These are phyloP conservation scores for Firmiana major DNA, from an alignment of 345 rosid species.

Conservation along the genomic window DNA sequence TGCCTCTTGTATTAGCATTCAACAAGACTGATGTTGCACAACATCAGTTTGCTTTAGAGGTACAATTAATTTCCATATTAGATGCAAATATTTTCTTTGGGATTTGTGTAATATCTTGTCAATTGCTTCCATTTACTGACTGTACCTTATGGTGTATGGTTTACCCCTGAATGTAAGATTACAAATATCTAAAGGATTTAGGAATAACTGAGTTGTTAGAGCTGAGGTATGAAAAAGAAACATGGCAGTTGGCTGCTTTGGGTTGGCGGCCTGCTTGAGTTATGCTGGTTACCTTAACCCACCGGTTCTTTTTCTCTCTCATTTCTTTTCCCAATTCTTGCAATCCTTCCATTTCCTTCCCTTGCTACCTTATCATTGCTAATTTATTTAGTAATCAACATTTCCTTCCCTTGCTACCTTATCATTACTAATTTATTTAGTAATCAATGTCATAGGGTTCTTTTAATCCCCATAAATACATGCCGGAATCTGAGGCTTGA, in stretches of 20 bases:
- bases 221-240: neutral
- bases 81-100: neutral
- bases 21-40: conserved; percentile 83
- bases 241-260: neutral
- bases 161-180: neutral
- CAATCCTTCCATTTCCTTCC: neutral
- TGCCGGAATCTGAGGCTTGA: neutral
- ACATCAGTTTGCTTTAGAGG: conserved; percentile 83
- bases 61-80: conserved; percentile 15
- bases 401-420: neutral
- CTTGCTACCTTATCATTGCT: neutral
- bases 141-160: neutral
- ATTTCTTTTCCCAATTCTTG: neutral
- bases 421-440: neutral
- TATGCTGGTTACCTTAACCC: neutral
- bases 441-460: neutral
- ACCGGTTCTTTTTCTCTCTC: neutral
- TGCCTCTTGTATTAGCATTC: conserved; percentile 76
- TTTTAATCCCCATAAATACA: neutral
- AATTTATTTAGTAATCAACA: neutral
- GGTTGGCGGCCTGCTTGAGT: neutral
- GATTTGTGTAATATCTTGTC: neutral
- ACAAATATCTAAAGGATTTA: neutral
- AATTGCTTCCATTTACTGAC: neutral
- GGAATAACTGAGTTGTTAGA: neutral